Conservation (phyloP, 305 asterid genomes). For the Solanum hybrid region DNA sequence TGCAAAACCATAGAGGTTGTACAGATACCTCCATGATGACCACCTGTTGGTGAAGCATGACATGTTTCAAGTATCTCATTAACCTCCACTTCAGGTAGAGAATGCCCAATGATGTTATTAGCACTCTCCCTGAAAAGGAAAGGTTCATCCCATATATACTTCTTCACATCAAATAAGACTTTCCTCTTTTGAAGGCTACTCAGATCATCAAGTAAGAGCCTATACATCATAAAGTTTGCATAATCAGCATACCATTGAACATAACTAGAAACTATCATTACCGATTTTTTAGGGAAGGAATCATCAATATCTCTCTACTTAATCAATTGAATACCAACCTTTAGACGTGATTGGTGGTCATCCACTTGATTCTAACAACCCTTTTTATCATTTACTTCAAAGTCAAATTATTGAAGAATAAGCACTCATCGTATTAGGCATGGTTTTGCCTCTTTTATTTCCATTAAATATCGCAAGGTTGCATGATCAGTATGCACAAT, state of each 20-base stretch:
- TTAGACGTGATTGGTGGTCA: too few species aligned
- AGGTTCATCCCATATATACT: neutral
- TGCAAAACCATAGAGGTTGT: neutral
- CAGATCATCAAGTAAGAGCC: neutral
- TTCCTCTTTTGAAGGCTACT: neutral
- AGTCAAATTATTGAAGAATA: too few species aligned
- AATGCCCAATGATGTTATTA: too few species aligned
- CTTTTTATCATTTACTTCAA: too few species aligned
- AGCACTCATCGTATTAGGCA: too few species aligned
- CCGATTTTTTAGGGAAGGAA: neutral
- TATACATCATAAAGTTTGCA: neutral
- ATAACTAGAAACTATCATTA: neutral
- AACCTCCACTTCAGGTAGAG: too few species aligned
- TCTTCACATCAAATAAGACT: neutral
- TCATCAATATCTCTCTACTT: neutral
- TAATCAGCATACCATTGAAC: neutral
- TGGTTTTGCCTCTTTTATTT: too few species aligned
- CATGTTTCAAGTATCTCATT: neutral
- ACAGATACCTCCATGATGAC: neutral
- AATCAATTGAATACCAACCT: too few species aligned
- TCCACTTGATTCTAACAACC: too few species aligned
- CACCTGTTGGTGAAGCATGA: neutral
- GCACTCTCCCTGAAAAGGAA: too few species aligned
- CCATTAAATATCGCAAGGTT: too few species aligned
- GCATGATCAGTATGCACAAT: neutral